Percentiles rank a stretch among this genome's conserved stretches.
These are phyloP conservation scores for Eragrostis nindensis DNA, from an alignment of 176 grass and related monocot species.

Conservation along the genomic window DNA sequence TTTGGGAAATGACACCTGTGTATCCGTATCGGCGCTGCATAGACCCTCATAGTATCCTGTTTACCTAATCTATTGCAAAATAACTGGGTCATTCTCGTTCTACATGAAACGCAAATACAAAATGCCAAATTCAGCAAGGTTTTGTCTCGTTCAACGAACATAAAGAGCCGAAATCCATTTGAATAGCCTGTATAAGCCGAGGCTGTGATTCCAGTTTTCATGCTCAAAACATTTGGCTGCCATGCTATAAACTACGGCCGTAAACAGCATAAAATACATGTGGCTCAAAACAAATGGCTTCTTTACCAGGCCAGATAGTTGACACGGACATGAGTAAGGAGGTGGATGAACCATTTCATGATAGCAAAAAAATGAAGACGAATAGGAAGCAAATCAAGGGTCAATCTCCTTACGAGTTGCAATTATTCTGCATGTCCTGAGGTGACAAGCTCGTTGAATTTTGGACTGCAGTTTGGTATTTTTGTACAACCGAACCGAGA, in stretches of 20 bases:
- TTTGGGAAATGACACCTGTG: too few species aligned
- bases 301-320: constrained; percentile 7
- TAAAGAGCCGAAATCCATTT: not conserved
- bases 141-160: not conserved
- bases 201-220: not conserved
- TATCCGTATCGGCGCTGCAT: too few species aligned
- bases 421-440: constrained; percentile 97
- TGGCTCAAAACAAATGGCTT: not conserved
- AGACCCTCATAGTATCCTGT: not conserved
- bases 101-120: not conserved
- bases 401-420: constrained; percentile 81
- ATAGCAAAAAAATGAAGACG: constrained; percentile 35
- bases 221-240: not conserved
- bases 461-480: constrained; percentile 80
- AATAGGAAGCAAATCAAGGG: constrained; percentile 18
- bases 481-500: constrained; percentile 79
- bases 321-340: constrained; percentile 16
- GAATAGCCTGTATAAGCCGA: not conserved
- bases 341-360: constrained; percentile 16
- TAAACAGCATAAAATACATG: not conserved
- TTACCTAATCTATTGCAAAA: not conserved
- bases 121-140: not conserved
- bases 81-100: not conserved
- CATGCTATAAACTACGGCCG: not conserved
- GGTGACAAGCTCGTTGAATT: constrained; percentile 71